Evolutionary conservation across 805 yeast species (phyloP), one percentile per base, ranked within the genome.

Genomic region (Schizosaccharomyces lindneri): DNA sequence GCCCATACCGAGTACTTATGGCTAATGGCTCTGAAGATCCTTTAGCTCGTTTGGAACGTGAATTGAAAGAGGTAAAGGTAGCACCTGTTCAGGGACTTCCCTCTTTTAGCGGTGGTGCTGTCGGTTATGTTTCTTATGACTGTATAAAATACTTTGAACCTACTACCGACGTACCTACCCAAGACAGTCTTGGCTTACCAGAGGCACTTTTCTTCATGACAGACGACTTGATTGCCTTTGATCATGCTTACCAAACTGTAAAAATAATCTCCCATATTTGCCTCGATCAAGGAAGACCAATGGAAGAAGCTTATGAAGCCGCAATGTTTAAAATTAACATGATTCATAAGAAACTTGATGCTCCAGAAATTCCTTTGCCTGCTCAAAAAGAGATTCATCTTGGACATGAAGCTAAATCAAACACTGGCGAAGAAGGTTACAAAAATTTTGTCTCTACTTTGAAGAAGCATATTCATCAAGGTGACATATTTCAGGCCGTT

Each of bases 71-170:
- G 51, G 79, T 78, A 68, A 79, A 76, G 62, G 87, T 86, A 68
- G 87, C 89, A 1, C 81, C 79, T 66, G 73, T 87, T 61, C 94
- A 95, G 0, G 94, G 95, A 55, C 74, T 89, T 87, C 73, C 95
- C 15, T 80, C 78, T 65, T 74, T 88, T 63, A 19, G 51, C 11
- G 61, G 99, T 63, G 99, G 99, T 65, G 97, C 97, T 5, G 79
- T 90, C 62, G 99, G 99, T 1, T 93, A 88, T 70, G 82, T 93
- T 55, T 87, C 97, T 0, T 93, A 93, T 68, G 99, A 93, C 72
- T 93, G 99, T 75, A 85, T 93, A 68, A 85, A 87, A 70, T 93
- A 93, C 72, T 93, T 93, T 66, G 99, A 93, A 73, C 99, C 99
- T 63, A 83, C 78, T 66, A 90, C 97, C 0, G 79, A 86, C 65